Conservation (phyloP, 2,329 filamentous ascomycete species). For the Talaromyces sp. region DNA sequence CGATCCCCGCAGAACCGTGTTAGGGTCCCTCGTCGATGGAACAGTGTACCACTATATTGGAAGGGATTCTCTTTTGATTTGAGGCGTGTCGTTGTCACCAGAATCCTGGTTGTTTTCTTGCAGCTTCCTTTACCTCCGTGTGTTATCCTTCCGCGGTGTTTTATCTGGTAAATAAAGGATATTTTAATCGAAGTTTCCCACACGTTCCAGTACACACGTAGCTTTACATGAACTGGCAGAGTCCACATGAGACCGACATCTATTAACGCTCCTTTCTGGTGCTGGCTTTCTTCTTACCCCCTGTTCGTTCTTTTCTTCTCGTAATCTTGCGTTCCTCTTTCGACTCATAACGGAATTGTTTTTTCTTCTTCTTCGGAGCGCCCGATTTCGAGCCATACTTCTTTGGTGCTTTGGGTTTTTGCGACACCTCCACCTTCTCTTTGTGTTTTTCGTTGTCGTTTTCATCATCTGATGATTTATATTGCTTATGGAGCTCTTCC, state of each 20-base stretch:
- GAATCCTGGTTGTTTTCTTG: constrained; percentile 9
- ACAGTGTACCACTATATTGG: constrained; percentile 3
- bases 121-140: constrained; percentile 11
- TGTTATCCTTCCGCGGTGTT: constrained; percentile 21
- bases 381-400: constrained; percentile 25
- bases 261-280: constrained; percentile 44
- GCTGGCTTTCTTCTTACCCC: constrained; percentile 68
- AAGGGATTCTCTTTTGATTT: constrained; percentile 8
- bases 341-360: constrained; percentile 88
- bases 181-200: constrained; percentile 2
- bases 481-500: constrained; percentile 46
- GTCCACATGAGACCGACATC: neutral
- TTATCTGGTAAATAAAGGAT: constrained; percentile 18
- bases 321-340: constrained; percentile 72
- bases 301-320: constrained; percentile 61
- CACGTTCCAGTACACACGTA: neutral
- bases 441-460: constrained; percentile 21
- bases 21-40: constrained; percentile 6
- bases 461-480: constrained; percentile 21
- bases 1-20: neutral
- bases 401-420: constrained; percentile 34
- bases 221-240: neutral
- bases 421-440: constrained; percentile 14
- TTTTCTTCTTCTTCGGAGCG: constrained; percentile 74
- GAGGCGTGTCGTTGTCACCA: constrained; percentile 12